phyloP scores from a whole-genome alignment of 1,284 basidiomycete species.

The Rhodotorula sp. region DNA sequence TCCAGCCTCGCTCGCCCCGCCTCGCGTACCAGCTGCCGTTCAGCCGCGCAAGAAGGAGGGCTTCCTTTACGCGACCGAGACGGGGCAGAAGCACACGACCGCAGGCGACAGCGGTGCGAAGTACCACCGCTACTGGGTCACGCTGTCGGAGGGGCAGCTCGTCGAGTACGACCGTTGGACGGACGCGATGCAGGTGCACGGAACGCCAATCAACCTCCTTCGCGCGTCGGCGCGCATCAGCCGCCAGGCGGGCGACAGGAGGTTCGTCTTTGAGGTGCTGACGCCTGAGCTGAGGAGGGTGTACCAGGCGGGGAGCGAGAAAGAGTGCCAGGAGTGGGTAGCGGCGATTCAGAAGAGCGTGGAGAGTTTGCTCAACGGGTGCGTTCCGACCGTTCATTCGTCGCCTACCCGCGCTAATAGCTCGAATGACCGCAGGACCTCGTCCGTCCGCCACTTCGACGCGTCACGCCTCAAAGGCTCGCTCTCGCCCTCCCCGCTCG shows the following conservation, averaged over 20 bases:
- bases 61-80: slow-evolving; percentile 37
- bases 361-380: slow-evolving; percentile 57
- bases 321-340: slow-evolving; percentile 57
- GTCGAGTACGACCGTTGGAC: slow-evolving; percentile 42
- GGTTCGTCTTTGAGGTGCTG: slow-evolving; percentile 56
- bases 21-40: not conserved
- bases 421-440: slow-evolving; percentile 45
- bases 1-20: not conserved
- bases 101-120: slow-evolving; percentile 36
- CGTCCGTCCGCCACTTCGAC: slow-evolving; percentile 53
- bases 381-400: not conserved
- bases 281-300: slow-evolving; percentile 56
- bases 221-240: slow-evolving; percentile 40
- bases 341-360: slow-evolving; percentile 58
- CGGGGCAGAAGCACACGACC: slow-evolving; percentile 32
- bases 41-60: slow-evolving; percentile 43
- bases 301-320: slow-evolving; percentile 57
- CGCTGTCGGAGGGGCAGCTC: slow-evolving; percentile 40
- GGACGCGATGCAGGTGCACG: slow-evolving; percentile 31
- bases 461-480: slow-evolving; percentile 35
- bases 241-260: slow-evolving; percentile 18
- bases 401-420: not conserved
- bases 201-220: slow-evolving; percentile 37
- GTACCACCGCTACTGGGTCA: slow-evolving; percentile 42
- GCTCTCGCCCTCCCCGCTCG: slow-evolving; percentile 36